Evolutionary conservation across 2,329 filamentous ascomycete species (phyloP).

Genomic region (Trichoderma endophyticum): DNA sequence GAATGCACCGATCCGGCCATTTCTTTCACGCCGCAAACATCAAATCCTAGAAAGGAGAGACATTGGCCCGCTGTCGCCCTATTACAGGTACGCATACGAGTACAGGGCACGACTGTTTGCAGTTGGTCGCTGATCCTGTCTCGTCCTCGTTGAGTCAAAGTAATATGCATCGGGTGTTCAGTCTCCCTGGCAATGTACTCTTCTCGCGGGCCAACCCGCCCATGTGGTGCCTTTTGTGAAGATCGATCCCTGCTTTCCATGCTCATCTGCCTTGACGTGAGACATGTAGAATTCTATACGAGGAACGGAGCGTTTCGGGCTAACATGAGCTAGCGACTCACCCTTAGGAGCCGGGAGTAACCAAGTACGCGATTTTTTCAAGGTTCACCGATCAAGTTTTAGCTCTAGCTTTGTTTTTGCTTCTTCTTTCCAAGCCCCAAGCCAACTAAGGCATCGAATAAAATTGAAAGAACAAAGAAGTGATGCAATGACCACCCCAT

Average conservation of each 20-base stretch:
- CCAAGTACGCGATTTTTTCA: not conserved
- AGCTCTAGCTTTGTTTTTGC: not conserved
- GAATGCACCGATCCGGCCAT: not conserved
- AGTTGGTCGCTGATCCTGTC: constrained; percentile 27
- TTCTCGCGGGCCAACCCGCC: not conserved
- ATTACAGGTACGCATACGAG: not conserved
- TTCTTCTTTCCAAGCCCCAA: not conserved
- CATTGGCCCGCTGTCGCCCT: constrained; percentile 17
- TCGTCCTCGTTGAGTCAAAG: constrained; percentile 15
- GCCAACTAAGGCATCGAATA: not conserved
- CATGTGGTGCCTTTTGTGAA: constrained; percentile 1
- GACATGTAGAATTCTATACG: not conserved
- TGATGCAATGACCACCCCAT: not conserved
- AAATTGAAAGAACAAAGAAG: not conserved
- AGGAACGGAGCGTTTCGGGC: not conserved
- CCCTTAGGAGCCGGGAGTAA: not conserved
- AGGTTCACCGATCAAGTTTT: not conserved
- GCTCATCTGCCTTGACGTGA: not conserved
- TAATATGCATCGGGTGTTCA: constrained; percentile 15
- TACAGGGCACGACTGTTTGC: not conserved
- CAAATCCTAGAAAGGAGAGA: constrained; percentile 11
- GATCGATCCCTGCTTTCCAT: constrained; percentile 7
- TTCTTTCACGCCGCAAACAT: constrained; percentile 9
- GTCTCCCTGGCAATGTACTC: constrained; percentile 18
- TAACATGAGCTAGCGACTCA: not conserved